Evolutionary conservation across 768 basidiomycete species (phyloP).

Genomic region (Kockovaella imperatae): DNA sequence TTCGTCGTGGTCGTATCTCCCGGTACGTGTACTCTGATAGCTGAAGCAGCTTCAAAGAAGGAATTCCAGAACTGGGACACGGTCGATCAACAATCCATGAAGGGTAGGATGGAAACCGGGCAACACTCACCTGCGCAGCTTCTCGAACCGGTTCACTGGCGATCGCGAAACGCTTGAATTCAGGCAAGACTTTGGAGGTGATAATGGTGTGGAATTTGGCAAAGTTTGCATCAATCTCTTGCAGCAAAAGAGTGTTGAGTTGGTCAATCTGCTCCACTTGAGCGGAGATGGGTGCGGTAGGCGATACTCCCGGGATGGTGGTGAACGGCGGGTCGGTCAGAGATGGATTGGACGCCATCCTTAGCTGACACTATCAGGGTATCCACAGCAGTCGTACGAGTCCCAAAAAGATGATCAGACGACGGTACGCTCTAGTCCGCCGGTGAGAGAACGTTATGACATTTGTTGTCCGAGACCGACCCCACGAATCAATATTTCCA

Average conservation of each 20-base stretch:
- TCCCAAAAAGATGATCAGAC: background rate
- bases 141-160: slow-evolving; percentile 81
- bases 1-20: slow-evolving; percentile 48
- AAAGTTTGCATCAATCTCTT: slow-evolving; percentile 92
- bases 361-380: background rate
- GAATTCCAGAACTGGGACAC: slow-evolving; percentile 78
- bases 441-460: no score
- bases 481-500: no score
- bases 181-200: slow-evolving; percentile 70
- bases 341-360: slow-evolving; percentile 17
- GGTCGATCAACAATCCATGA: background rate
- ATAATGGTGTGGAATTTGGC: slow-evolving; percentile 79
- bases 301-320: slow-evolving; percentile 36
- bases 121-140: slow-evolving; percentile 66
- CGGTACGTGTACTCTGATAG: slow-evolving; percentile 68
- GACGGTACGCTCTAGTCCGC: no score
- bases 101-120: background rate
- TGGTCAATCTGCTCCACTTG: slow-evolving; percentile 96
- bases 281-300: slow-evolving; percentile 49
- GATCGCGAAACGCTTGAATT: slow-evolving; percentile 81
- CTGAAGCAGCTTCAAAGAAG: slow-evolving; percentile 90
- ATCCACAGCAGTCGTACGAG: background rate
- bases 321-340: slow-evolving; percentile 39
- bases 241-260: slow-evolving; percentile 81
- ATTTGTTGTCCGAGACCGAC: no score